Evolutionary conservation across 192 early-diverging fungal species (phyloP).

Genomic region (Backusella psychrophila): DNA sequence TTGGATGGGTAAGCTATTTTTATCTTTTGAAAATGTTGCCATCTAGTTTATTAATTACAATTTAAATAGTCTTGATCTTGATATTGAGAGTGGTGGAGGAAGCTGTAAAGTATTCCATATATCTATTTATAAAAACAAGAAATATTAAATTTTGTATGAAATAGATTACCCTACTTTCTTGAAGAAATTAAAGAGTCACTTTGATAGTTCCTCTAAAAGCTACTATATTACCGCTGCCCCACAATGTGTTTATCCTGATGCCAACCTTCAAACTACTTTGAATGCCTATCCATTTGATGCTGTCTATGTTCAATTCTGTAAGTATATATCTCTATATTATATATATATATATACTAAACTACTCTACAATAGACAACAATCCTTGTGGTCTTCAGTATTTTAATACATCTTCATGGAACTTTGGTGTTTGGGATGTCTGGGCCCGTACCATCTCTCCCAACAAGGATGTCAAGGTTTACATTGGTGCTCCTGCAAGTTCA

Average conservation of each 20-base stretch:
- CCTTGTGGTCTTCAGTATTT: conserved; percentile 41
- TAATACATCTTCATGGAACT: conserved; percentile 23
- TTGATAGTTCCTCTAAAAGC: conserved; percentile 39
- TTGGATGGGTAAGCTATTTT: conserved; percentile 42
- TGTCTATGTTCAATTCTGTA: conserved; percentile 61
- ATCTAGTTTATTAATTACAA: not conserved
- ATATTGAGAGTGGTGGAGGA: conserved; percentile 58
- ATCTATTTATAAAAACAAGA: not conserved
- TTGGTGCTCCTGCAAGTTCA: conserved; percentile 56
- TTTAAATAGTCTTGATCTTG: conserved; percentile 49
- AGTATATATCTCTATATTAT: not conserved
- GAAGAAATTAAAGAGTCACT: conserved; percentile 45
- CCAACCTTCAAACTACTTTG: conserved; percentile 50
- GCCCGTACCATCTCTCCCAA: conserved; percentile 52
- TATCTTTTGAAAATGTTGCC: not conserved
- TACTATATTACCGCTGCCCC: conserved; percentile 61
- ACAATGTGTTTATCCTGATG: conserved; percentile 65
- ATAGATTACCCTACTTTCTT: conserved; percentile 54
- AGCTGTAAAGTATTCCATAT: conserved; percentile 19
- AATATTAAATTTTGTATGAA: not conserved
- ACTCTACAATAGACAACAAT: conserved; percentile 48
- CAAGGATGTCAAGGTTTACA: conserved; percentile 58
- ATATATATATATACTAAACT: not conserved
- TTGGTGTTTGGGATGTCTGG: conserved; percentile 58
- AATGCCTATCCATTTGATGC: conserved; percentile 56